A percentile compares a stretch with the other conserved stretches of the same genome.
These are phyloP conservation scores for Periconia digitata DNA, from an alignment of 2,329 filamentous ascomycete species.

Conservation along the genomic window DNA sequence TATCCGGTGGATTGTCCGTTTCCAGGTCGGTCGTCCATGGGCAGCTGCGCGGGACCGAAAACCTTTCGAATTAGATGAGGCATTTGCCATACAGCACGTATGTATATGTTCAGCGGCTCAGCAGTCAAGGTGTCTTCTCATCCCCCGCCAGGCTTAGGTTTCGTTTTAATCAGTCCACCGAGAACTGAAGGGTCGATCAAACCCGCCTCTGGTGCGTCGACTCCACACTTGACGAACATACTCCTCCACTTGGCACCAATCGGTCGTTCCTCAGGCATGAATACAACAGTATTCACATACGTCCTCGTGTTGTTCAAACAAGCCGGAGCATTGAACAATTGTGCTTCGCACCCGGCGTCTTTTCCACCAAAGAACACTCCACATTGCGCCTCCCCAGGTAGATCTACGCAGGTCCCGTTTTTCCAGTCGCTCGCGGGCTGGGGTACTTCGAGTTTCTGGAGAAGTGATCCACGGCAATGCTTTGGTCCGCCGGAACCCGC, in stretches of 20 bases:
- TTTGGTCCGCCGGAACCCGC: constrained; percentile 37
- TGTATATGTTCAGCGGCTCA: background rate
- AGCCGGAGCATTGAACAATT: constrained; percentile 31
- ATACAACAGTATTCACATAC: constrained; percentile 38
- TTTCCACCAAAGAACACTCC: constrained; percentile 38
- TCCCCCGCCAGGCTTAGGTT: constrained; percentile 20
- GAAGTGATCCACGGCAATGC: constrained; percentile 35
- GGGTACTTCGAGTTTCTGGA: constrained; percentile 28
- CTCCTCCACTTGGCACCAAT: constrained; percentile 38
- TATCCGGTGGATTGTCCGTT: too few species aligned
- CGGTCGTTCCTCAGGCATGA: constrained; percentile 38
- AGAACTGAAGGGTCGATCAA: constrained; percentile 33
- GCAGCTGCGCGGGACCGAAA: too few species aligned
- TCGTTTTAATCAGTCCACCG: constrained; percentile 25
- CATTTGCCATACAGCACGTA: background rate
- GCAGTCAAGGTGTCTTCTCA: constrained; percentile 7
- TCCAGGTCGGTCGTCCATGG: too few species aligned
- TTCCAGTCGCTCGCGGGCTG: constrained; percentile 27
- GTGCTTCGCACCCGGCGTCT: constrained; percentile 38
- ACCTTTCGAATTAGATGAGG: too few species aligned
- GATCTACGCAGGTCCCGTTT: constrained; percentile 34
- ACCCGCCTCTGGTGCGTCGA: constrained; percentile 30
- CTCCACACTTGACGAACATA: constrained; percentile 38
- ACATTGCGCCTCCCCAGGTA: constrained; percentile 34
- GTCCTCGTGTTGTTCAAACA: constrained; percentile 32